Base-by-base conservation (phyloP, 1,284 basidiomycete species). In the Rhodotorula sp. region DNA sequence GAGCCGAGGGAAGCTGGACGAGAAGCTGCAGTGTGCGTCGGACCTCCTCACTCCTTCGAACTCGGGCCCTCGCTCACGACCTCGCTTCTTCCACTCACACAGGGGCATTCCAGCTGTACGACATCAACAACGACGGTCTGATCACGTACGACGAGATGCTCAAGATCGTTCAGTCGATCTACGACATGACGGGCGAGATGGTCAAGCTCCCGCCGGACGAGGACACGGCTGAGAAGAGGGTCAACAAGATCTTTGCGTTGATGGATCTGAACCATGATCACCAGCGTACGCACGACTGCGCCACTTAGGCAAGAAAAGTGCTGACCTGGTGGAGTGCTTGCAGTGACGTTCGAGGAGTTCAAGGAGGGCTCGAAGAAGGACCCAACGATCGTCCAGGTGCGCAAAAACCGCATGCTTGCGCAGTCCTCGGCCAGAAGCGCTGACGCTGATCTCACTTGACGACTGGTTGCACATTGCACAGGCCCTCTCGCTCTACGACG, bases 41-140 rank as follows among this genome's bases (percentile, higher is more conserved):
- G 4, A 15, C 67, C 46, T 34, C 39, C 54, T 64, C 67, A 10
- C 22, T 44, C 32, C 22, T 27, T 9, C 44, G 7, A 2, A 29
- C 29, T 47, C 36, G 52, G 24, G 15, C 15, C 29, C 11, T 4
- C n/a, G 20, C n/a, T 30, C 4, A 20, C 52, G 27, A 9, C 13
- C 27, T 55, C 32, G 3, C 34, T 7, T 59, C 55, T 30, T n/a
- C 19, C 59, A 5, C 10, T 24, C 60, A 6, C 10, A 70, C 81
- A 97, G 94, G 95, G 96, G 96, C 96, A 15, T 99, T 99, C 87
- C 94, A 99, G 82, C 84, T 99, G 58, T 99, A 99, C 81, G 96
- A 99, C 80, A 98, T 99, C 78, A 92, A 99, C 83, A 92, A 91
- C 74, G 94, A 98, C 79, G 95, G 94, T 4, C 90, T 86, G 77